Conservation (phyloP, 1,139 yeast species). For the Yamadazyma songkhlaensis region DNA sequence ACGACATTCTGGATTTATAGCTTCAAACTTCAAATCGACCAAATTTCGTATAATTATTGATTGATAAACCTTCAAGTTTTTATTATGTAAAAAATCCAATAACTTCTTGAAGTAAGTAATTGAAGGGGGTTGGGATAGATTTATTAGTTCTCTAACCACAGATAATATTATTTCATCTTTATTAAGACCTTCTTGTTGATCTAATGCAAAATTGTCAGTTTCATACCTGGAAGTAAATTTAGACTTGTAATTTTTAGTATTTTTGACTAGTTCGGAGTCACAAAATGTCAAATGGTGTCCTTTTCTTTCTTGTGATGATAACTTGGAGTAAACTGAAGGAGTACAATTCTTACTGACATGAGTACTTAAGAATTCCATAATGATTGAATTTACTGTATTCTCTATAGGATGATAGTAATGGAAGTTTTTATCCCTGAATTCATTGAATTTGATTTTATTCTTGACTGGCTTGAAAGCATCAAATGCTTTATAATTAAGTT, state of each 20-base stretch:
- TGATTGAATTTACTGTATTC: slow-evolving; percentile 8
- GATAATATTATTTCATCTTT: slow-evolving; percentile 1
- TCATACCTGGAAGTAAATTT: slow-evolving; percentile 3
- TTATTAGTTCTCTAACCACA: slow-evolving; percentile 2
- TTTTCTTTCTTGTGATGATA: no score
- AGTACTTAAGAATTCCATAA: slow-evolving; percentile 17
- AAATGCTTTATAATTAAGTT: neutral
- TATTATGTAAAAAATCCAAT: slow-evolving; percentile 6
- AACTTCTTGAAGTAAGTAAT: slow-evolving; percentile 7
- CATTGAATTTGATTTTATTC: slow-evolving; percentile 1
- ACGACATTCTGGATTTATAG: neutral
- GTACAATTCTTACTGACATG: no score
- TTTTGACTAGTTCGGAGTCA: slow-evolving; percentile 14
- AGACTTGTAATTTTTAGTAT: slow-evolving; percentile 6
- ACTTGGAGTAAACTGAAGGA: no score
- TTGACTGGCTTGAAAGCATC: slow-evolving; percentile 1
- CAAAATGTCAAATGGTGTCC: slow-evolving; percentile 32
- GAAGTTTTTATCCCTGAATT: neutral
- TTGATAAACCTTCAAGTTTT: slow-evolving; percentile 7
- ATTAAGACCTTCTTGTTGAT: no score
- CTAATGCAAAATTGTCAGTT: neutral
- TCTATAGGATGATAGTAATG: slow-evolving; percentile 13
- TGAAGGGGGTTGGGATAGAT: slow-evolving; percentile 9
- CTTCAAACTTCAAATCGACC: slow-evolving; percentile 5
- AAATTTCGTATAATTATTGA: slow-evolving; percentile 10